Conservation (phyloP, 257 asterid species). For the Lantana camara region DNA sequence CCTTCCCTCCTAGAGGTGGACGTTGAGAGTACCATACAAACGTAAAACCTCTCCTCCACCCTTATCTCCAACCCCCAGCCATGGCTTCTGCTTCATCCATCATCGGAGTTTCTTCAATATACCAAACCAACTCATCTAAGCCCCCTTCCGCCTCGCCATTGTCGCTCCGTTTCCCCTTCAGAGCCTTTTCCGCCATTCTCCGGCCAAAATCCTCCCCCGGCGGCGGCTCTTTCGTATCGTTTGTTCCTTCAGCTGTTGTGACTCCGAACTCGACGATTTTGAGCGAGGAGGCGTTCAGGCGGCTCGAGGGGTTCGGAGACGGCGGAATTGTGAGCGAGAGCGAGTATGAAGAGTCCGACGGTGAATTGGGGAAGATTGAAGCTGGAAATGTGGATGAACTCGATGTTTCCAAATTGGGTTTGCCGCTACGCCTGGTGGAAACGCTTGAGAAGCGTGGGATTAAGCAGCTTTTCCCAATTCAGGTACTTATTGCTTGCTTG, state of each 20-base stretch:
- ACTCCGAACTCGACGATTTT: slow-evolving; percentile 73
- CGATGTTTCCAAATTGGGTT: slow-evolving; percentile 59
- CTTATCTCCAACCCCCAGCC: slow-evolving; percentile 15
- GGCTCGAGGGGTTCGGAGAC: slow-evolving; percentile 60
- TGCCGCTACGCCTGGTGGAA: slow-evolving; percentile 75
- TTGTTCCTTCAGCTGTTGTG: slow-evolving; percentile 66
- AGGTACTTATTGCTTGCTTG: slow-evolving; percentile 31
- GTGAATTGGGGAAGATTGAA: slow-evolving; percentile 29
- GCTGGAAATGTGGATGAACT: slow-evolving; percentile 47
- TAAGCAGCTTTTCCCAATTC: slow-evolving; percentile 82
- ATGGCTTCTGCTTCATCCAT: slow-evolving; percentile 60
- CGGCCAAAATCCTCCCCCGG: slow-evolving; percentile 45
- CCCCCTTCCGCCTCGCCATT: slow-evolving; percentile 41
- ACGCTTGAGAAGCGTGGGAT: slow-evolving; percentile 80
- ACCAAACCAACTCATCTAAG: slow-evolving; percentile 52
- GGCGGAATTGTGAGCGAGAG: slow-evolving; percentile 43
- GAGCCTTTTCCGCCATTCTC: slow-evolving; percentile 25
- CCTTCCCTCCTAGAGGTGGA: slow-evolving; percentile 46
- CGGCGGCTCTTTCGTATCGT: slow-evolving; percentile 36
- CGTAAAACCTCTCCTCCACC: slow-evolving; percentile 13
- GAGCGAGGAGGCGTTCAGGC: slow-evolving; percentile 87
- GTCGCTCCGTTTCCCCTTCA: slow-evolving; percentile 51
- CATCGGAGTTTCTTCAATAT: slow-evolving; percentile 64
- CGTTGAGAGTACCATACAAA: neutral
- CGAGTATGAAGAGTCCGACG: slow-evolving; percentile 40